Evolutionary conservation across 176 grass and related monocot species (phyloP).

Genomic region (Triticum dicoccoides): DNA sequence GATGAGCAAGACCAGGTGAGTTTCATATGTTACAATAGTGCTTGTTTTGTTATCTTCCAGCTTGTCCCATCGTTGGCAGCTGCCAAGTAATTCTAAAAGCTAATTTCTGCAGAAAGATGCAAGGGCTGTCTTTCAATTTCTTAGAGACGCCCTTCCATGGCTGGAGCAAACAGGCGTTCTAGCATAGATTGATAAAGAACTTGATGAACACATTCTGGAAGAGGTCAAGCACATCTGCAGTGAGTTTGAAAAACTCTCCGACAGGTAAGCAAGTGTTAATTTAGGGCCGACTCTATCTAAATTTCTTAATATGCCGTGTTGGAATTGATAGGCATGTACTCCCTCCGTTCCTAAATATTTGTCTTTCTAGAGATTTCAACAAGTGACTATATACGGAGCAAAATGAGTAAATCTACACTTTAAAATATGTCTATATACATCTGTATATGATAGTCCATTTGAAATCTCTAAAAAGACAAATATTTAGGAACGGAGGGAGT

Average conservation of each 20-base stretch:
- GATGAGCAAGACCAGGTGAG: constrained; percentile 27
- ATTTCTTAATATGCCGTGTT: background rate
- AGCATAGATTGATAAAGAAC: too few species aligned
- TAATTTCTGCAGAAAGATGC: constrained; percentile 31
- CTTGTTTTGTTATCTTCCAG: background rate
- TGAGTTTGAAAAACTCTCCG: constrained; percentile 11
- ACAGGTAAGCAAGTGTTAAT: constrained; percentile 32
- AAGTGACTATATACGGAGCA: too few species aligned
- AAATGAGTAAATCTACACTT: too few species aligned
- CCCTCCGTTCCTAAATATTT: too few species aligned
- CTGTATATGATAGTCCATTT: too few species aligned
- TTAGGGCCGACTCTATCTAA: background rate
- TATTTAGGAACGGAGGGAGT: too few species aligned
- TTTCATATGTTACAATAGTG: background rate
- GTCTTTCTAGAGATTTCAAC: too few species aligned
- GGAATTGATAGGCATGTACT: too few species aligned
- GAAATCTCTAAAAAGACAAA: too few species aligned
- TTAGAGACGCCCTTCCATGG: constrained; percentile 24
- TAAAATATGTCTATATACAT: too few species aligned
- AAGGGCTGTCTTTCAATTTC: constrained; percentile 10
- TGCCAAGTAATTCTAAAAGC: too few species aligned
- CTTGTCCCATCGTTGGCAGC: background rate
- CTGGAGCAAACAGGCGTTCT: background rate
- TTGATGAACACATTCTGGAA: constrained; percentile 19
- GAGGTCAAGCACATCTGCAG: constrained; percentile 19